Conservation (phyloP, 2,329 filamentous ascomycete species). For the Aspergillus novofumigatus region DNA sequence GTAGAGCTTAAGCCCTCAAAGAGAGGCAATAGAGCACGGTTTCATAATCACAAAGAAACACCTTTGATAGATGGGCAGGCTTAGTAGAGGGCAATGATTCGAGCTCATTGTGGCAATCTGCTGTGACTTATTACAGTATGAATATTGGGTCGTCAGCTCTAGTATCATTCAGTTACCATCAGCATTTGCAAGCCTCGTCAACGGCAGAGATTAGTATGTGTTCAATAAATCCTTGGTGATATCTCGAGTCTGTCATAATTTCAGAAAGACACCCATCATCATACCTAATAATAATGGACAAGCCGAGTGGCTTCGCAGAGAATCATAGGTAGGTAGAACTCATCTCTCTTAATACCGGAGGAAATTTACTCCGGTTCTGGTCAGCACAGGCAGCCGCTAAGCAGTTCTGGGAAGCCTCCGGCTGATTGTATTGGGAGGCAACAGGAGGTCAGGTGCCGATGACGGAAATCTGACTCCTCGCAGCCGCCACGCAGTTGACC, state of each 20-base stretch:
- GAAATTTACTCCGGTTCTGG: neutral
- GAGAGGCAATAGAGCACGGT: neutral
- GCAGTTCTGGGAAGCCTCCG: neutral
- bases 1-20: neutral
- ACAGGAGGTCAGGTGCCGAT: constrained; percentile 19
- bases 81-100: neutral
- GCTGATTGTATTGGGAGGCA: constrained; percentile 1
- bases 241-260: neutral
- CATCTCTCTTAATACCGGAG: neutral
- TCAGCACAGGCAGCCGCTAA: neutral
- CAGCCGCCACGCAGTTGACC: constrained; percentile 7
- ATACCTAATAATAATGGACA: too few species aligned
- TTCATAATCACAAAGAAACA: neutral
- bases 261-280: neutral
- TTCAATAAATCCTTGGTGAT: neutral
- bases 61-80: neutral
- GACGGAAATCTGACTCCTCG: constrained; percentile 20
- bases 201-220: neutral
- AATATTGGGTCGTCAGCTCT: neutral
- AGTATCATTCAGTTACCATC: neutral
- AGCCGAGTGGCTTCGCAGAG: too few species aligned
- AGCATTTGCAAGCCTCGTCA: neutral
- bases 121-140: neutral
- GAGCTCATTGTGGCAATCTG: neutral
- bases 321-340: neutral